Conservation (phyloP, 345 rosid species). For the Syzygium aqueum region DNA sequence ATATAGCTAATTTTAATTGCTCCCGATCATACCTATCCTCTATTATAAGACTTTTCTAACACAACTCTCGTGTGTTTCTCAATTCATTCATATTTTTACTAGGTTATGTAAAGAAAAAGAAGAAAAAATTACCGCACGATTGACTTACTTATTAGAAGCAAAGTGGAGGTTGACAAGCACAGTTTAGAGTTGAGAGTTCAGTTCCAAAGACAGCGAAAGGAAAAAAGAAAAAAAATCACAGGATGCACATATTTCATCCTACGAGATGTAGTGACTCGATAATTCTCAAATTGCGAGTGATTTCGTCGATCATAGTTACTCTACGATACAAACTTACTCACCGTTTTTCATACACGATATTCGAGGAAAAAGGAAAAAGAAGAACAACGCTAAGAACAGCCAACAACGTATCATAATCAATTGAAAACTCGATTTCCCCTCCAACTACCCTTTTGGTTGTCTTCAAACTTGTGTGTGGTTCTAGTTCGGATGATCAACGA, state of each 20-base stretch:
- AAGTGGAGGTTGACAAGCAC: not conserved
- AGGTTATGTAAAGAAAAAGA: not conserved
- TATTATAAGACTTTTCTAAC: too few relatives aligned
- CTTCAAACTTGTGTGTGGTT: too few relatives aligned
- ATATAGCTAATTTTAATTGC: too few relatives aligned
- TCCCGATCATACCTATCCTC: too few relatives aligned
- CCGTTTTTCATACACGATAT: not conserved
- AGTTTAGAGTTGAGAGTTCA: not conserved
- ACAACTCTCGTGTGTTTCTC: too few relatives aligned
- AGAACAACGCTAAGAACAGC: too few relatives aligned
- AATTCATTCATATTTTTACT: not conserved
- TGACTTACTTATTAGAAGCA: not conserved
- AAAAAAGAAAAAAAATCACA: not conserved
- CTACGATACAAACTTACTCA: not conserved
- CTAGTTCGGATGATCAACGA: not conserved
- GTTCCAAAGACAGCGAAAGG: not conserved
- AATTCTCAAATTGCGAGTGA: accelerated
- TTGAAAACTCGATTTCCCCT: too few relatives aligned
- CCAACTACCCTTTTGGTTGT: too few relatives aligned
- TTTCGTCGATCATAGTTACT: not conserved
- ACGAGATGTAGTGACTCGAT: not conserved
- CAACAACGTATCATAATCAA: too few relatives aligned
- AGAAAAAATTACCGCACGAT: not conserved
- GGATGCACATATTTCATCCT: not conserved
- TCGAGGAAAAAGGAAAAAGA: too few relatives aligned